Percentiles rank a stretch among this genome's conserved stretches.
Evolutionary conservation across 345 rosid species (phyloP).

Genomic region (Rhodomyrtus tomentosa): DNA sequence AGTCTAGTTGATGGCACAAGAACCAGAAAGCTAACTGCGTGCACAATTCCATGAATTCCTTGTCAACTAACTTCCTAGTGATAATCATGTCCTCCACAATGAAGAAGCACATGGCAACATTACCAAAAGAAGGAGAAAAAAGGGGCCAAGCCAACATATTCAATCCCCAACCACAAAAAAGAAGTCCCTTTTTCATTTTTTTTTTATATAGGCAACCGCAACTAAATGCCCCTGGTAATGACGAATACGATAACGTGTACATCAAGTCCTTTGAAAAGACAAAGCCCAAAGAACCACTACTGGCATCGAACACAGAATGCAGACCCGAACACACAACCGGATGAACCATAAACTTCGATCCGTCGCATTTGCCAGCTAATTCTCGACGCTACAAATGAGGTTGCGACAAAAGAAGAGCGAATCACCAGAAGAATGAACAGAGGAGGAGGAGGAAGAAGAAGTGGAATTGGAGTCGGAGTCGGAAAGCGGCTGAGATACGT

Average conservation of each 20-base stretch:
- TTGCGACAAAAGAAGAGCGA: background rate
- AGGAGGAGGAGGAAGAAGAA: slow-evolving; percentile 7
- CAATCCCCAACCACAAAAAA: background rate
- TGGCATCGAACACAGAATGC: background rate
- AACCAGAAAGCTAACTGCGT: background rate
- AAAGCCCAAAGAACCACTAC: background rate
- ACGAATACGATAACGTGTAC: background rate
- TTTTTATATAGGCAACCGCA: background rate
- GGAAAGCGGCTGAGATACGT: slow-evolving; percentile 23
- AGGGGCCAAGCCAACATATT: background rate
- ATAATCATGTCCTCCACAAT: too few relatives aligned
- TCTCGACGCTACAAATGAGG: background rate
- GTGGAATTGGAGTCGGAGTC: slow-evolving; percentile 13
- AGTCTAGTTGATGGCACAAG: background rate
- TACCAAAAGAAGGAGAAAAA: background rate
- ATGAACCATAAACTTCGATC: background rate
- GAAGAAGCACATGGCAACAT: too few relatives aligned
- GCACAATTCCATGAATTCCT: too few relatives aligned
- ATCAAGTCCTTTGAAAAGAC: background rate
- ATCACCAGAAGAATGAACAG: slow-evolving; percentile 3
- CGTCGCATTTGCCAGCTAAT: background rate
- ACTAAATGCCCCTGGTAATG: background rate
- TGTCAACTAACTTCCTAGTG: too few relatives aligned
- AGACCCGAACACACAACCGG: background rate
- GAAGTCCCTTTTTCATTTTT: background rate